These are phyloP conservation scores for Arthrobotrys conoides DNA, from an alignment of 2,329 filamentous ascomycete genomes.

Conservation along the genomic window DNA sequence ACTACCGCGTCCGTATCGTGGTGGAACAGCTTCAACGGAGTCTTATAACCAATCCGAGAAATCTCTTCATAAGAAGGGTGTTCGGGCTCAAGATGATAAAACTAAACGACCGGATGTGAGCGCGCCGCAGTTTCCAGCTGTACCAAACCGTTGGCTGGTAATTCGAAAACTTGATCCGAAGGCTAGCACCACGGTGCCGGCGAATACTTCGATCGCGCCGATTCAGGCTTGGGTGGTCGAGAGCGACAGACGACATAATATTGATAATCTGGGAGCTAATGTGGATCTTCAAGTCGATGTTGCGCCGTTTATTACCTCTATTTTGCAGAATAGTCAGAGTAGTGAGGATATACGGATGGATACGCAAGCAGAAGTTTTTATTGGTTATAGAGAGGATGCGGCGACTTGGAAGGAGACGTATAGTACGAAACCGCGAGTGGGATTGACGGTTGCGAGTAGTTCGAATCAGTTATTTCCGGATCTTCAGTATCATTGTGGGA, in stretches of 20 bases:
- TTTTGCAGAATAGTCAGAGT: no score
- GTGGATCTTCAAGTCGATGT: slow-evolving; percentile 68
- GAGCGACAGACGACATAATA: slow-evolving; percentile 65
- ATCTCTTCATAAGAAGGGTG: slow-evolving; percentile 58
- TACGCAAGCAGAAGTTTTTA: slow-evolving; percentile 68
- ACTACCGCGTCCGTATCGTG: slow-evolving; percentile 66
- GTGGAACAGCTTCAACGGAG: slow-evolving; percentile 57
- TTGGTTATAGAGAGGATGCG: slow-evolving; percentile 62
- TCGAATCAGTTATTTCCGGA: slow-evolving; percentile 68
- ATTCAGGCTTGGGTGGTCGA: slow-evolving; percentile 67
- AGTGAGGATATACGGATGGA: background rate
- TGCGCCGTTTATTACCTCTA: slow-evolving; percentile 65
- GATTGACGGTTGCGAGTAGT: background rate
- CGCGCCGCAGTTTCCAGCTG: no score
- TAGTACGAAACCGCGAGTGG: background rate
- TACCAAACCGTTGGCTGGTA: no score
- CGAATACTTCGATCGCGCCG: no score
- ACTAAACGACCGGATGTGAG: no score
- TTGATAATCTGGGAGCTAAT: slow-evolving; percentile 65
- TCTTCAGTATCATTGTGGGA: slow-evolving; percentile 67
- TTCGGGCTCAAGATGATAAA: no score
- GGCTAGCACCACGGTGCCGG: no score
- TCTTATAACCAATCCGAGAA: slow-evolving; percentile 63
- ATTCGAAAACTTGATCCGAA: no score
- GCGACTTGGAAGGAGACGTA: slow-evolving; percentile 62